phyloP scores from a whole-genome alignment of 2,329 filamentous ascomycete species.

The Orbilia blumenaviensis region DNA sequence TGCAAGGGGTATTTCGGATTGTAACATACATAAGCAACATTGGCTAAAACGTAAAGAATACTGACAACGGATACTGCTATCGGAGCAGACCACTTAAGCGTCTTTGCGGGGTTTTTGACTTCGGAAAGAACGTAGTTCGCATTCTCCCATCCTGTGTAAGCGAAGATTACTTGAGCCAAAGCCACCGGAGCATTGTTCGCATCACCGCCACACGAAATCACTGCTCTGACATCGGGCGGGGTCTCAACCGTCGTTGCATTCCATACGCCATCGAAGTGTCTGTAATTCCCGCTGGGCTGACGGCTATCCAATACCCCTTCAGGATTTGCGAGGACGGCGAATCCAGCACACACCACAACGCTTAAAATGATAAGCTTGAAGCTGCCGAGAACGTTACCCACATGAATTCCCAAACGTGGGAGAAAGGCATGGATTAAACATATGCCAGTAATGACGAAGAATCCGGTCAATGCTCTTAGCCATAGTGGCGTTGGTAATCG shows the following conservation, averaged over 20 bases:
- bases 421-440: conserved; percentile 60
- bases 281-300: conserved; percentile 37
- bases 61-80: conserved; percentile 69
- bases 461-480: conserved; percentile 38
- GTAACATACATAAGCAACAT: conserved; percentile 67
- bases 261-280: conserved; percentile 41
- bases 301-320: conserved; percentile 24
- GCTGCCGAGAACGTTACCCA: conserved; percentile 60
- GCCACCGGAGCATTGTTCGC: conserved; percentile 47
- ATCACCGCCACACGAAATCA: conserved; percentile 41
- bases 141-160: conserved; percentile 72
- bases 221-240: conserved; percentile 20
- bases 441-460: conserved; percentile 54
- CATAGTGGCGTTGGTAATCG: conserved; percentile 28
- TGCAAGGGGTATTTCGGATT: not conserved
- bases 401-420: conserved; percentile 59
- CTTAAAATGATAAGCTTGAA: conserved; percentile 60
- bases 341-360: conserved; percentile 59
- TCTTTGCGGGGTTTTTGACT: conserved; percentile 67
- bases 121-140: conserved; percentile 71
- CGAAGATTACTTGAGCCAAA: conserved; percentile 69
- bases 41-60: conserved; percentile 71
- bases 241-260: conserved; percentile 49
- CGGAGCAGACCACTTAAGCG: conserved; percentile 68
- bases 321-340: conserved; percentile 58